Evolutionary conservation across 768 basidiomycete genomes (phyloP), one percentile per base, ranked within the genome.

Genomic region (Erythrobasidium yunnanense): DNA sequence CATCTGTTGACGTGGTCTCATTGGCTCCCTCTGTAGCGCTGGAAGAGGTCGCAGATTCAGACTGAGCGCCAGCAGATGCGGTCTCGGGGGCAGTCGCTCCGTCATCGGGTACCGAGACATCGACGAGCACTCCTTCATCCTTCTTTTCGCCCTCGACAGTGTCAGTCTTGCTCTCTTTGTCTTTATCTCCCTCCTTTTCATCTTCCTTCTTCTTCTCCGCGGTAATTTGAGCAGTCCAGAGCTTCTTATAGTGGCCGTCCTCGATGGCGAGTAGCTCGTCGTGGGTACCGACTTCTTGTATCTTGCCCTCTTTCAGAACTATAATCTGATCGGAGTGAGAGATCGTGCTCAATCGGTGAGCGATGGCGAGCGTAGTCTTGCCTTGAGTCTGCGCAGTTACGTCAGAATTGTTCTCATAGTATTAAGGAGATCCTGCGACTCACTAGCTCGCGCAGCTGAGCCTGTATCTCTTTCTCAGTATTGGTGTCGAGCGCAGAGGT

Each of bases 381-480:
- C 60, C 51, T n/a, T 69, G 18, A 0, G 68, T 66, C 38, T 42
- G 38, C 11, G 38, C n/a, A 42, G 11, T n/a, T 45, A 4, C 5
- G 29, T 8, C 34, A 20, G 33, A 3, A 46, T 3, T 22, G 23
- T 30, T 6, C 23, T 3, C 55, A 27, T 4, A 34, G 20, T 33
- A 20, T 27, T n/a, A 22, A 34, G 4, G 13, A 33, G 3, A n/a
- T 11, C 11, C n/a, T 42, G 11, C 11, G 38, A 42, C 38, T 42
- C 38, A 42, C 38, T 18, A 90, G 80, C 70, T 87, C 85, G 69
- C 87, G 84, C n/a, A 92, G 79, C 11, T 88, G 87, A 68, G 85
- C 86, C 75, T 91, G 87, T 63, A 92, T 89, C 70, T 88, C 87
- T 66, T 87, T 85, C 75, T 92, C 90, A 0, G 90, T 90, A 13